Conservation (phyloP, 2,329 filamentous ascomycete species). For the Exophiala phaeomuriformis region DNA sequence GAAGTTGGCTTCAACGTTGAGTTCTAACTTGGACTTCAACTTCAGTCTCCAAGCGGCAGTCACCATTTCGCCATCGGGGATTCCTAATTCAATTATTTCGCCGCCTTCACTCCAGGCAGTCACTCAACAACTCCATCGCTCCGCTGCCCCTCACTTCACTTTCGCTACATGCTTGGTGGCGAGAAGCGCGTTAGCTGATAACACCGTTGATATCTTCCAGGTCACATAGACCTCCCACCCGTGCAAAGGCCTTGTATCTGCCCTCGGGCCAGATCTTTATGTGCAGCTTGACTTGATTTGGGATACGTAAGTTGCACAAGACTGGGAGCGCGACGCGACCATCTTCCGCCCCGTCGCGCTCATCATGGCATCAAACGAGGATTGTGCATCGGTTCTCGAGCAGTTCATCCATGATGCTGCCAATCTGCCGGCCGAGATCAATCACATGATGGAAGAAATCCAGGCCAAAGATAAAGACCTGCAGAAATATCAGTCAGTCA, state of each 20-base stretch:
- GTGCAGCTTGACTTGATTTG: background rate
- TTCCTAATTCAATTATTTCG: too few relatives aligned
- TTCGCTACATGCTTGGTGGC: too few relatives aligned
- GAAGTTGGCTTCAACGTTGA: too few relatives aligned
- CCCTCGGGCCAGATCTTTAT: too few relatives aligned
- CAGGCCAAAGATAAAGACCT: constrained; percentile 58
- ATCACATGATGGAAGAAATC: constrained; percentile 60
- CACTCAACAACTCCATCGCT: too few relatives aligned
- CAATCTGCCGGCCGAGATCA: constrained; percentile 58
- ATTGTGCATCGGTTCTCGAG: constrained; percentile 57
- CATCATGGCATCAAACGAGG: constrained; percentile 47
- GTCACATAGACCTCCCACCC: too few relatives aligned
- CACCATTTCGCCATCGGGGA: too few relatives aligned
- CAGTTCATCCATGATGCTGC: constrained; percentile 59
- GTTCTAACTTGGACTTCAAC: background rate
- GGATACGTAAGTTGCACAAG: background rate
- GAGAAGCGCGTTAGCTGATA: too few relatives aligned
- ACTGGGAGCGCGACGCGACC: background rate
- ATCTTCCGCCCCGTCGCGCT: background rate
- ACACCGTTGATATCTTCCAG: too few relatives aligned
- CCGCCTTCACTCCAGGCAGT: too few relatives aligned
- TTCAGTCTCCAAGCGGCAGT: background rate
- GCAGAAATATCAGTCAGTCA: constrained; percentile 49
- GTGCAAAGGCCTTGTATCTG: too few relatives aligned
- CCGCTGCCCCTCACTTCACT: too few relatives aligned